A percentile compares a stretch with the other conserved stretches of the same genome.
Evolutionary conservation across 768 basidiomycete genomes (phyloP).

Genomic region (Hortiboletus campestris): DNA sequence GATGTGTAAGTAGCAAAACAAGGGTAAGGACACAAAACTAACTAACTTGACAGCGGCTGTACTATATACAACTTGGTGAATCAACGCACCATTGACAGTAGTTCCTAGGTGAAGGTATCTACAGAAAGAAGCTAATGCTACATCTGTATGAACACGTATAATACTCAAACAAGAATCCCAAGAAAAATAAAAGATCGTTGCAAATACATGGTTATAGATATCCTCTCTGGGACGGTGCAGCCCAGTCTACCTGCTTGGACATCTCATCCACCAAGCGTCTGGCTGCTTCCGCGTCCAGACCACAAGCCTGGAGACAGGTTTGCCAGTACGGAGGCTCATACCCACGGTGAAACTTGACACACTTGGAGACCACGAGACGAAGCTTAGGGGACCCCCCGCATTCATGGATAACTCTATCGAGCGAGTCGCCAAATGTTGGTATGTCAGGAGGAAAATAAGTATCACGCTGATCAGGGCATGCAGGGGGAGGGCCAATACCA

Average conservation of each 20-base stretch:
- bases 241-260: slow-evolving; percentile 25
- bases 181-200: background rate
- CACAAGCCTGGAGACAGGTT: slow-evolving; percentile 20
- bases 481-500: slow-evolving; percentile 17
- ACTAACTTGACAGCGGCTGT: too few species aligned
- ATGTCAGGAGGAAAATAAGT: slow-evolving; percentile 7
- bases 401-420: slow-evolving; percentile 20
- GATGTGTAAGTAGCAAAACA: background rate
- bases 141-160: background rate
- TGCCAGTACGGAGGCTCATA: slow-evolving; percentile 32
- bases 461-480: slow-evolving; percentile 11
- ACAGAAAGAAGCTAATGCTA: slow-evolving; percentile 3
- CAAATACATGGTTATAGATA: background rate
- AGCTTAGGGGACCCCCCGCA: slow-evolving; percentile 20
- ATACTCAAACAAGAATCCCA: background rate
- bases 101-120: background rate
- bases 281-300: slow-evolving; percentile 14
- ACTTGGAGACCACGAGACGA: slow-evolving; percentile 20
- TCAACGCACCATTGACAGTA: background rate
- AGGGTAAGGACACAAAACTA: too few species aligned
- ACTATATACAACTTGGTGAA: background rate
- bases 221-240: slow-evolving; percentile 2
- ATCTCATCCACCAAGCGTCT: slow-evolving; percentile 26
- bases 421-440: slow-evolving; percentile 13
- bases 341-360: slow-evolving; percentile 22